phyloP scores from a whole-genome alignment of 108 stramenopile genomes.

The Asterionellopsis glacialis region DNA sequence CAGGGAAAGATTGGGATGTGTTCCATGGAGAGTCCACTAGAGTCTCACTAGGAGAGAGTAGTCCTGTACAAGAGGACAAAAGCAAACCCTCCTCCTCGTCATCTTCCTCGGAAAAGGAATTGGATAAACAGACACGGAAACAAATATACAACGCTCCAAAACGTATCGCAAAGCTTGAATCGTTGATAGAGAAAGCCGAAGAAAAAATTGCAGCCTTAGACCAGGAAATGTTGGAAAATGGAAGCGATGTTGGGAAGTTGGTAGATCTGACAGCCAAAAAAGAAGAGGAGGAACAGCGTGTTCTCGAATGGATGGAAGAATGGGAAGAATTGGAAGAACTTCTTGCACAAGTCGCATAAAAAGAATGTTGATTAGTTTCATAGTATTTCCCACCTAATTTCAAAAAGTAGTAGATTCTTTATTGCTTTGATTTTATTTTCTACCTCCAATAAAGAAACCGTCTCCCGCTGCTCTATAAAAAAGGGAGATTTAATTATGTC shows the following conservation, averaged over 20 bases:
- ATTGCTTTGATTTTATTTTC: too few relatives aligned
- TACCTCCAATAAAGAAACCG: too few relatives aligned
- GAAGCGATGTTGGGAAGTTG: slow-evolving; percentile 67
- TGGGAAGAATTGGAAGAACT: slow-evolving; percentile 78
- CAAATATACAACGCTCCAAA: slow-evolving; percentile 80
- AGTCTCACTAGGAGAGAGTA: neutral
- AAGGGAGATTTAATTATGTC: neutral
- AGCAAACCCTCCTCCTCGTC: too few relatives aligned
- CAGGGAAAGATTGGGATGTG: slow-evolving; percentile 69
- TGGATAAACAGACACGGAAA: slow-evolving; percentile 46
- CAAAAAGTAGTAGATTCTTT: too few relatives aligned
- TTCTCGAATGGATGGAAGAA: slow-evolving; percentile 66
- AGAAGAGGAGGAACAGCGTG: slow-evolving; percentile 38
- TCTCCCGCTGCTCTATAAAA: neutral
- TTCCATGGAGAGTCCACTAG: neutral
- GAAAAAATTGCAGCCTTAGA: slow-evolving; percentile 56
- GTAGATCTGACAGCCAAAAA: slow-evolving; percentile 56
- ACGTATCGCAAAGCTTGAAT: slow-evolving; percentile 70
- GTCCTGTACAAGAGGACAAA: neutral
- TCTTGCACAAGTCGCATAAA: slow-evolving; percentile 11
- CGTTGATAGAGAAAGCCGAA: slow-evolving; percentile 66
- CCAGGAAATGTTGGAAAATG: slow-evolving; percentile 73
- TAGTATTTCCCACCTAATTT: too few relatives aligned
- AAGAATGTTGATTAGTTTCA: too few relatives aligned
- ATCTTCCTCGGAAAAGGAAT: neutral